Evolutionary conservation across 2,329 filamentous ascomycete species (phyloP).

Genomic region (Xylariomycetidae sp.): DNA sequence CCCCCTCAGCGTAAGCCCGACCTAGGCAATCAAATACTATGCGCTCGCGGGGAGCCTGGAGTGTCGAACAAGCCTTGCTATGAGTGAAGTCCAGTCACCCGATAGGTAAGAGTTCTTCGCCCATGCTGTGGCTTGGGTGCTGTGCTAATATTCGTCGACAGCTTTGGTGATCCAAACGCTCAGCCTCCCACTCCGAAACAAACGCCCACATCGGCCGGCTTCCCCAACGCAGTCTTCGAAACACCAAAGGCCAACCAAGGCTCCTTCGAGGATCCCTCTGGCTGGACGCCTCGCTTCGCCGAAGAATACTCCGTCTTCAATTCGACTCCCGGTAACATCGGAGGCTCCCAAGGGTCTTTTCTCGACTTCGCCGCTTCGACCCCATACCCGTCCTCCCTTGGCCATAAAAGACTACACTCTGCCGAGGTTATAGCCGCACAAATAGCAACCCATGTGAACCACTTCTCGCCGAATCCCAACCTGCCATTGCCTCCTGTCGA

Average conservation of each 20-base stretch:
- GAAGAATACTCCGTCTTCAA: constrained; percentile 63
- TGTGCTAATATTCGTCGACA: constrained; percentile 25
- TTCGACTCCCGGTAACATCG: constrained; percentile 54
- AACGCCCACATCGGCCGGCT: constrained; percentile 48
- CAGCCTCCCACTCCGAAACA: constrained; percentile 53
- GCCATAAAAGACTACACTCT: constrained; percentile 47
- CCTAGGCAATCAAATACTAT: constrained; percentile 5
- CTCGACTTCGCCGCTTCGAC: constrained; percentile 36
- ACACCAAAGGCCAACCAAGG: constrained; percentile 46
- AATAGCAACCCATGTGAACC: constrained; percentile 56
- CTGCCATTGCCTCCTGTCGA: constrained; percentile 54
- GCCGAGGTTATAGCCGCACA: constrained; percentile 42
- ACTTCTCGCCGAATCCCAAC: constrained; percentile 48
- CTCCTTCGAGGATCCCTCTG: constrained; percentile 42
- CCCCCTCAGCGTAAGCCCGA: constrained; percentile 8
- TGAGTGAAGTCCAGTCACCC: constrained; percentile 54
- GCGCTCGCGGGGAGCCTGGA: too few species aligned
- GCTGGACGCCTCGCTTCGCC: constrained; percentile 57
- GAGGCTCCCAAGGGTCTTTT: constrained; percentile 39
- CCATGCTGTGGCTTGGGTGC: constrained; percentile 12
- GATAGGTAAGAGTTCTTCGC: constrained; percentile 40
- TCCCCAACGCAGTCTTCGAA: constrained; percentile 50
- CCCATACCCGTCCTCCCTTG: constrained; percentile 27
- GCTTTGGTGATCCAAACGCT: constrained; percentile 59
- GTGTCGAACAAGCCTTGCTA: constrained; percentile 40